These are phyloP conservation scores for Cantharellus anzutake DNA, from an alignment of 768 basidiomycete species.

Conservation along the genomic window DNA sequence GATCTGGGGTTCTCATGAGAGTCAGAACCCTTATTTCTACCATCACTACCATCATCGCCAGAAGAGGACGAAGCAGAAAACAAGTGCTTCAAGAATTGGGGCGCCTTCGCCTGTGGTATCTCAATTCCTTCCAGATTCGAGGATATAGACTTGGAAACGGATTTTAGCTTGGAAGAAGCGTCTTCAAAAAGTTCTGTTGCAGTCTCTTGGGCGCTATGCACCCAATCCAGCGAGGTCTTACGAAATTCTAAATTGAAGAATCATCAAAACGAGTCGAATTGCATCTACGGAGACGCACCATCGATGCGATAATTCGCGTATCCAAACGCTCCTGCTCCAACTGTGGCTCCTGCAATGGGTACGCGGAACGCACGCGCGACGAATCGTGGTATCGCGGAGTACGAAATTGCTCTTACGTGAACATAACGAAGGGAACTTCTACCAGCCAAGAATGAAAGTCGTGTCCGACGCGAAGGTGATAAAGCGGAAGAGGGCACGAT, in stretches of 20 bases:
- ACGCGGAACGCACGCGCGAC: conserved; percentile 75
- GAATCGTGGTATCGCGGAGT: conserved; percentile 76
- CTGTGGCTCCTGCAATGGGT: conserved; percentile 71
- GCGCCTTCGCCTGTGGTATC: conserved; percentile 36
- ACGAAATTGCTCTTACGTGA: conserved; percentile 62
- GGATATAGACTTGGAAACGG: conserved; percentile 38
- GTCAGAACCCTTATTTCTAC: conserved; percentile 15
- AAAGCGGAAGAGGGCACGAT: not conserved
- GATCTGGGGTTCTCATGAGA: too few relatives aligned
- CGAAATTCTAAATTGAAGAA: conserved; percentile 35
- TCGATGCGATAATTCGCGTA: conserved; percentile 97
- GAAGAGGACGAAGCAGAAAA: conserved; percentile 12
- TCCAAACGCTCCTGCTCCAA: conserved; percentile 78
- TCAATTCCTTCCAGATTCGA: conserved; percentile 23
- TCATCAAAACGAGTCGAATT: not conserved
- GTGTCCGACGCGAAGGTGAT: not conserved
- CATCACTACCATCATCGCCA: conserved; percentile 9
- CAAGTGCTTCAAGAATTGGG: conserved; percentile 53
- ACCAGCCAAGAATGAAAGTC: not conserved
- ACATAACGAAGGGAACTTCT: conserved; percentile 27
- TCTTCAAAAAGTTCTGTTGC: conserved; percentile 53
- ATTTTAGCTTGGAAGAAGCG: conserved; percentile 48
- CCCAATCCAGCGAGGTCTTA: conserved; percentile 47
- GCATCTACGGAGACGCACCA: conserved; percentile 29
- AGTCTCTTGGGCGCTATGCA: conserved; percentile 43